phyloP scores from a whole-genome alignment of 805 yeast species.

The Cyberlindnera mississippiensis region DNA sequence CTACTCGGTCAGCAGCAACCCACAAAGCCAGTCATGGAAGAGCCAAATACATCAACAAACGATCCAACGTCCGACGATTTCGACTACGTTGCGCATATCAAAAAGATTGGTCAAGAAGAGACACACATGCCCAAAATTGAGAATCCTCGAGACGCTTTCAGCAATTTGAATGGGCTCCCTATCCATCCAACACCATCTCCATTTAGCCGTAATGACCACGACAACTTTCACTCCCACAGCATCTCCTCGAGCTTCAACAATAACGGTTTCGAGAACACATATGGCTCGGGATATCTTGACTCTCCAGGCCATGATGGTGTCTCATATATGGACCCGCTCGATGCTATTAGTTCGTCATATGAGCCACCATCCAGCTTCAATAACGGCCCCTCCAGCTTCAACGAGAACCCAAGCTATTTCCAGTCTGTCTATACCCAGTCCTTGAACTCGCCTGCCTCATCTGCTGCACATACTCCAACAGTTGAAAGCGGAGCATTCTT shows the following conservation, averaged over 20 bases:
- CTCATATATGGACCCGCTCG: constrained; percentile 27
- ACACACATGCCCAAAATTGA: background rate
- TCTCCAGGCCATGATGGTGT: constrained; percentile 25
- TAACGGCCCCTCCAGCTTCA: constrained; percentile 17
- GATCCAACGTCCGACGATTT: constrained; percentile 53
- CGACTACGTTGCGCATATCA: constrained; percentile 62
- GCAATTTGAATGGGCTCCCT: constrained; percentile 14
- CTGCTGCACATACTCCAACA: constrained; percentile 25
- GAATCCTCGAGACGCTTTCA: constrained; percentile 5
- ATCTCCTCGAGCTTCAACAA: constrained; percentile 14
- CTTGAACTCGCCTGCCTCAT: constrained; percentile 24
- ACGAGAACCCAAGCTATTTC: constrained; percentile 19
- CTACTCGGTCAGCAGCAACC: constrained; percentile 16
- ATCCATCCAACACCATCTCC: constrained; percentile 9
- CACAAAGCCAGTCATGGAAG: background rate
- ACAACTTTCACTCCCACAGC: constrained; percentile 7
- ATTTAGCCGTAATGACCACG: constrained; percentile 1
- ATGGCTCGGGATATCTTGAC: constrained; percentile 21
- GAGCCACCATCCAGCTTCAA: constrained; percentile 26
- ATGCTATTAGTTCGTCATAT: constrained; percentile 24
- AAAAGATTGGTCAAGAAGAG: constrained; percentile 47
- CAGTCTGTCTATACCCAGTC: constrained; percentile 17
- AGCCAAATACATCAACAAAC: constrained; percentile 7
- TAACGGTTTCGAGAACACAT: constrained; percentile 8
- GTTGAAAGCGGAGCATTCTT: constrained; percentile 24